Evolutionary conservation across 177 flowering plant genomes (phyloP).

Genomic region (Telopea speciosissima): DNA sequence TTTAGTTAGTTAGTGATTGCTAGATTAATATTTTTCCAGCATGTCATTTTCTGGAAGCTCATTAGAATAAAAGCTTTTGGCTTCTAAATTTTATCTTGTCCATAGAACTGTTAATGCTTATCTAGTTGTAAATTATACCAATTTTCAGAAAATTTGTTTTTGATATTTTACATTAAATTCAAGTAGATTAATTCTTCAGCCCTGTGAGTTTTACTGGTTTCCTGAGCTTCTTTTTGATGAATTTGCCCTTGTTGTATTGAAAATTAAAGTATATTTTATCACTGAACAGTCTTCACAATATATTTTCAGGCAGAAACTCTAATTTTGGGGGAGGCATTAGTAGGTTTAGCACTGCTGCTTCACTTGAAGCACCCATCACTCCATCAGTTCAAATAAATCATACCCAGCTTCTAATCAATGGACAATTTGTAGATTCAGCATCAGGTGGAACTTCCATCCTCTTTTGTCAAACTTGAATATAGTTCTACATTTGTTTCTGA

Average conservation of each 20-base stretch:
- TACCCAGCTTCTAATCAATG: slow-evolving; percentile 45
- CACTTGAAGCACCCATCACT: slow-evolving; percentile 31
- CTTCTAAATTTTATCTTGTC: too few relatives aligned
- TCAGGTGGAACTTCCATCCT: slow-evolving; percentile 38
- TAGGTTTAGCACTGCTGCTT: slow-evolving; percentile 36
- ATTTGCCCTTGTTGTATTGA: not conserved
- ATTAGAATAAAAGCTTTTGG: too few relatives aligned
- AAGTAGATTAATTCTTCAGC: too few relatives aligned
- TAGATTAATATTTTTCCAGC: too few relatives aligned
- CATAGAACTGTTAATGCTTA: too few relatives aligned
- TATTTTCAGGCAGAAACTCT: slow-evolving; percentile 33
- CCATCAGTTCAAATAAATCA: slow-evolving; percentile 38
- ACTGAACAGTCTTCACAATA: not conserved
- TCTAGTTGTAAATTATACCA: too few relatives aligned
- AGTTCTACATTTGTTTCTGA: not conserved
- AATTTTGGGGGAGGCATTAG: slow-evolving; percentile 18
- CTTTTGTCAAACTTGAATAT: not conserved
- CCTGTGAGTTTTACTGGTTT: not conserved
- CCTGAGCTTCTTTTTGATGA: not conserved
- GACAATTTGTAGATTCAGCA: slow-evolving; percentile 63
- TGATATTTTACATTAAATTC: too few relatives aligned
- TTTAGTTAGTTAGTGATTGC: too few relatives aligned
- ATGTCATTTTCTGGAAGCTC: too few relatives aligned
- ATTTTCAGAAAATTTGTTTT: too few relatives aligned
- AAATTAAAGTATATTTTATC: not conserved